Percentiles rank a stretch among this genome's conserved stretches.
phyloP scores from a whole-genome alignment of 2,329 filamentous ascomycete species.

The Canariomyces notabilis region DNA sequence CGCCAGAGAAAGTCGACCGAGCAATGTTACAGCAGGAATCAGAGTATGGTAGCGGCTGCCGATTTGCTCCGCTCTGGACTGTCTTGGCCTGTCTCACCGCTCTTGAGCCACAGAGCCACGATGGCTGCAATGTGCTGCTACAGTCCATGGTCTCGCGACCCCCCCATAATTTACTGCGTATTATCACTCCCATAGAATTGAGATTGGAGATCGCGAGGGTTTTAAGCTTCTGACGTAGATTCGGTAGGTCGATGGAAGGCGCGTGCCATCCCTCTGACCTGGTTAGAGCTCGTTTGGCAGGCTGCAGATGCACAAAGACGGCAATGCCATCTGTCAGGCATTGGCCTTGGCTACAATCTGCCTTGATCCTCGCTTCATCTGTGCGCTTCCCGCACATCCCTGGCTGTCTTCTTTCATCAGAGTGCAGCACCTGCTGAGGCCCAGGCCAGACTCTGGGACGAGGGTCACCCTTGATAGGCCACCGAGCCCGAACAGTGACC shows the following conservation, averaged over 20 bases:
- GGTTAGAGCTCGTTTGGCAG: slow-evolving; percentile 6
- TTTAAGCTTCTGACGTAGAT: too few relatives aligned
- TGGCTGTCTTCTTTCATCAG: slow-evolving; percentile 4
- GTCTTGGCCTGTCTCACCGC: slow-evolving; percentile 9
- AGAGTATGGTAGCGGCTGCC: not conserved
- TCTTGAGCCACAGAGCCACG: slow-evolving; percentile 10
- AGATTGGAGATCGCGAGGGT: too few relatives aligned
- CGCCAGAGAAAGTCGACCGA: not conserved
- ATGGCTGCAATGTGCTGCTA: slow-evolving; percentile 17
- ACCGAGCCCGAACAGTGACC: slow-evolving; percentile 17
- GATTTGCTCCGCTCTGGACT: not conserved
- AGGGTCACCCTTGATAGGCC: slow-evolving; percentile 12
- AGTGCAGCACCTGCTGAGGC: slow-evolving; percentile 13
- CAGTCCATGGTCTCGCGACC: too few relatives aligned
- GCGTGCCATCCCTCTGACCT: slow-evolving; percentile 12
- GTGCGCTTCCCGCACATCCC: slow-evolving; percentile 19
- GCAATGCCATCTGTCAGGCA: slow-evolving; percentile 13
- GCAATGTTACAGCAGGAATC: not conserved
- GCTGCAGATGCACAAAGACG: slow-evolving; percentile 18
- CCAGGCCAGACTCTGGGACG: too few relatives aligned
- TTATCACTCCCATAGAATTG: too few relatives aligned
- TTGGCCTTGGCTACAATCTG: slow-evolving; percentile 9
- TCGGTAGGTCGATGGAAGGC: slow-evolving; percentile 17
- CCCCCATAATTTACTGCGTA: too few relatives aligned
- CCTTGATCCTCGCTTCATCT: slow-evolving; percentile 20